A percentile compares a stretch with the other conserved stretches of the same genome.
Evolutionary conservation across 139 green algal genomes (phyloP).

Genomic region (Chlamydomonas applanata): DNA sequence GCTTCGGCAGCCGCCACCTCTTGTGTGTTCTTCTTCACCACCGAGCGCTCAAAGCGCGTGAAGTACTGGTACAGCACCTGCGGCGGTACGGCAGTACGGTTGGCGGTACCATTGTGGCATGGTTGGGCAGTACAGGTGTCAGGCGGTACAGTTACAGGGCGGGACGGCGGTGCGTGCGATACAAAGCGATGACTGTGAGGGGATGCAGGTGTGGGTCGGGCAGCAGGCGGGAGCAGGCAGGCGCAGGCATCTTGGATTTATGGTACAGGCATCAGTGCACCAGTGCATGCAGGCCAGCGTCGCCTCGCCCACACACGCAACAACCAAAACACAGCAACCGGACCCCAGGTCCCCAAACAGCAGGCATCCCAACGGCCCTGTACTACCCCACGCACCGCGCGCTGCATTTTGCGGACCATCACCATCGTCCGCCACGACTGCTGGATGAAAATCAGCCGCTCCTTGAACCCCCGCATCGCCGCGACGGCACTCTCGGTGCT

Average conservation of each 20-base stretch:
- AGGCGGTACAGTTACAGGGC: no score
- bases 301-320: no score
- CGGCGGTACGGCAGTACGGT: neutral
- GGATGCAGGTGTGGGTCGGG: no score
- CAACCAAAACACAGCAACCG: no score
- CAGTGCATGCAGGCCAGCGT: neutral
- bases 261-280: neutral
- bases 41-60: slow-evolving; percentile 12
- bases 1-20: neutral
- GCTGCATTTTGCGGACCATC: slow-evolving; percentile 26
- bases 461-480: slow-evolving; percentile 15
- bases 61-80: slow-evolving; percentile 25
- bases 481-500: slow-evolving; percentile 20
- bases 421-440: slow-evolving; percentile 21
- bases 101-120: no score
- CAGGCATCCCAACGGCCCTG: no score
- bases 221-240: neutral
- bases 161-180: no score
- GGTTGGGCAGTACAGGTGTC: no score
- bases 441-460: slow-evolving; percentile 14
- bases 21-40: slow-evolving; percentile 2
- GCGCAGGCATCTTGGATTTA: no score
- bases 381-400: neutral
- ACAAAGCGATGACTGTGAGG: no score
- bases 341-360: no score